phyloP scores from a whole-genome alignment of 768 basidiomycete genomes.

The Boletus subparvulus region DNA sequence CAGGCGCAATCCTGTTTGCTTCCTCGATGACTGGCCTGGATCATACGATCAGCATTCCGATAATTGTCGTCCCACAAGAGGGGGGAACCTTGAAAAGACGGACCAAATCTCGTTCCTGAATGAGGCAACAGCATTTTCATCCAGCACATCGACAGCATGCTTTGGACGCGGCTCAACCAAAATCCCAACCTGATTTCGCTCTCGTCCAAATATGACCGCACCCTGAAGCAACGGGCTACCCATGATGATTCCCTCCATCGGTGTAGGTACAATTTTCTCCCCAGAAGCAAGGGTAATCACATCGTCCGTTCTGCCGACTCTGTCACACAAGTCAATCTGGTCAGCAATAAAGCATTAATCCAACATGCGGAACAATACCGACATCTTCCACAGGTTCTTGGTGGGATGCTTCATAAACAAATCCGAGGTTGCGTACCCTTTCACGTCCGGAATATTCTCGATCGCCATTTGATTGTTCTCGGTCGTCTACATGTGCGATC shows the following conservation, averaged over 20 bases:
- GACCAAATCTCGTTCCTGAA: neutral
- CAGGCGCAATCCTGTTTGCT: neutral
- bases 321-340: slow-evolving; percentile 5
- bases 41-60: neutral
- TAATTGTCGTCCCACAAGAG: too few species aligned
- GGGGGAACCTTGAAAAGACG: neutral
- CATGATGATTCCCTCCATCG: neutral
- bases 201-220: neutral
- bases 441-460: slow-evolving; percentile 39
- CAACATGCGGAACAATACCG: neutral
- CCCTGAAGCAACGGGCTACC: neutral
- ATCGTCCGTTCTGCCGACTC: slow-evolving; percentile 34
- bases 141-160: neutral
- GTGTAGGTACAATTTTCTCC: neutral
- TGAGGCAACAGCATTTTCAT: neutral
- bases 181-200: neutral
- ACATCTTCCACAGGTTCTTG: slow-evolving; percentile 39
- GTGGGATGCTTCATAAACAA: slow-evolving; percentile 45
- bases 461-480: slow-evolving; percentile 7
- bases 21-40: neutral
- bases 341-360: fast-evolving
- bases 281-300: neutral
- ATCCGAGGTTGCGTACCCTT: slow-evolving; percentile 45
- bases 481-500: neutral
- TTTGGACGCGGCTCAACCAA: neutral